Conservation (phyloP, 805 yeast species). For the Yarrowia yakushimensis region DNA sequence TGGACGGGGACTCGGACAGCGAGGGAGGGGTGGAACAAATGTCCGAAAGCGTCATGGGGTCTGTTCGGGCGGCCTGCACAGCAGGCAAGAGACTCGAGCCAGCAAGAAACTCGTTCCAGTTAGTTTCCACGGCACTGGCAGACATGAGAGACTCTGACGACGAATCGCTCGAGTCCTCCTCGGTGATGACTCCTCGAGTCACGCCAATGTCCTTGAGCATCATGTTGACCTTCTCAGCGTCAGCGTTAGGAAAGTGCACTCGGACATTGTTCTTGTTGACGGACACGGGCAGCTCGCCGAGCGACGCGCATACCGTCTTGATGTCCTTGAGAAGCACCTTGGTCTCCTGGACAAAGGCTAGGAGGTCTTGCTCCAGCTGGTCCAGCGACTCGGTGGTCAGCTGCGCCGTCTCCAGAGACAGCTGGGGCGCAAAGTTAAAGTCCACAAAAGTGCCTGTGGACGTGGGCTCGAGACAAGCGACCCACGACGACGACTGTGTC, state of each 20-base stretch:
- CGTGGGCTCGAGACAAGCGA: conserved; percentile 7
- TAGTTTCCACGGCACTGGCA: not conserved
- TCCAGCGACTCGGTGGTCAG: conserved; percentile 47
- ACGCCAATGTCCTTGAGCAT: conserved; percentile 60
- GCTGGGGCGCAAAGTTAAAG: conserved; percentile 47
- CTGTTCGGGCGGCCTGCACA: not conserved
- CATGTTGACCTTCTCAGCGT: conserved; percentile 52
- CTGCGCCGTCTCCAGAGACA: conserved; percentile 38
- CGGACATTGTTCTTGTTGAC: conserved; percentile 44
- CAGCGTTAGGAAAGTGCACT: conserved; percentile 71
- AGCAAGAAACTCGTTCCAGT: conserved; percentile 10
- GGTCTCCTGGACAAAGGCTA: conserved; percentile 35
- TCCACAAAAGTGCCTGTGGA: conserved; percentile 47
- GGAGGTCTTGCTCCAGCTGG: conserved; percentile 41
- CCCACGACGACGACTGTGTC: not conserved
- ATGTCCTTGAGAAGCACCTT: conserved; percentile 45
- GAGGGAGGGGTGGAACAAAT: conserved; percentile 14
- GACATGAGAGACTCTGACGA: not conserved
- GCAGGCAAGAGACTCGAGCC: conserved; percentile 6
- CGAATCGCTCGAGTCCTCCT: conserved; percentile 23
- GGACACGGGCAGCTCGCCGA: conserved; percentile 65
- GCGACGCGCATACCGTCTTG: conserved; percentile 44
- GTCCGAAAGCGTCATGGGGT: not conserved
- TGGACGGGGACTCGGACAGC: conserved; percentile 16
- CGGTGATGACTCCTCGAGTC: conserved; percentile 50